Base-by-base conservation (phyloP, 2,329 filamentous ascomycete genomes). In the Trichoderma sp. region DNA sequence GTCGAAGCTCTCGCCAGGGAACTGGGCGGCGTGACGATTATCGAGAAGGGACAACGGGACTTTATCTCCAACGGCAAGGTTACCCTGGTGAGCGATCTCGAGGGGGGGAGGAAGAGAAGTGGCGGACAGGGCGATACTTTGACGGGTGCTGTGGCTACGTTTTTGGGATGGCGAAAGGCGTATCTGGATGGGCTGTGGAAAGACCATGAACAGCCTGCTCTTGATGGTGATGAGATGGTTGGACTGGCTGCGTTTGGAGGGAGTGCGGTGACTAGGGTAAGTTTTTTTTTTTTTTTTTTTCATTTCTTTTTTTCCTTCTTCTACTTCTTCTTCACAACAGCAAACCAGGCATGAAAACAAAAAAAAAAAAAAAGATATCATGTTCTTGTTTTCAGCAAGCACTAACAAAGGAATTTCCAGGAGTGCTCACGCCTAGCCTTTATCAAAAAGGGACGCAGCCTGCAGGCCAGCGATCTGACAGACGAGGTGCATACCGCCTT, bases 81-180 rank as follows among this genome's bases (percentile, higher is more conserved):
- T 64, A 97, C 92, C n/a, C 80, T 94, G 29, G 82, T 91, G 0
- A 91, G 90, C 29, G 93, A 97, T 72, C 80, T 94, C 3, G 81
- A 88, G 74, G 95, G 95, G 9, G 94, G 94, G 1, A 80, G 89
- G 78, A 99, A 99, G 86, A 85, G 95, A 71, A 94, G 92, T 68
- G 95, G 94, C 57, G 95, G 95, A 0, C 95, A 99, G 80, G 95
- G 95, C 2, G 95, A 99, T 80, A 98, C 95, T 4, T 82, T 99
- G 71, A 98, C 95, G 0, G 95, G 95, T 1, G 89, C 89, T 37
- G 82, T 99, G 71, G 95, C 92, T 1, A 98, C 95, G 4, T 88
- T 99, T 72, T 80, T 98, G 71, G 94, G 88, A 1, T 99, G 94
- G 89, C 86, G 94, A 69, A 90, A 89, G 77, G 93, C 93, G 25